Conservation (phyloP, 176 grass and related monocot genomes). For the Coix lacrymajobi region DNA sequence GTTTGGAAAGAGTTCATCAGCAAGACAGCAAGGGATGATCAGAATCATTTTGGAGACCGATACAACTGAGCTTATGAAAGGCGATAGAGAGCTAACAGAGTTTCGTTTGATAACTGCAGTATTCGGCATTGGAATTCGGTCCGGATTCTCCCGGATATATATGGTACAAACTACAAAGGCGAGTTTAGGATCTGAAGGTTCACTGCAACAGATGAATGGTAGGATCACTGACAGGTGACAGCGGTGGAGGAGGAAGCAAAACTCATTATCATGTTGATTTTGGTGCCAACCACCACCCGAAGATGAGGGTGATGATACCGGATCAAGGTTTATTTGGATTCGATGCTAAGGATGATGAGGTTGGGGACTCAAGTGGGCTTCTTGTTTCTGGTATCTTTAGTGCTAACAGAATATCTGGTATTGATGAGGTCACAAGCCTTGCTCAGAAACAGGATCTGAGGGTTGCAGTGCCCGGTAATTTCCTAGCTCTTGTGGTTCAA, state of each 20-base stretch:
- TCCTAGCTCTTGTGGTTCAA: slow-evolving; percentile 76
- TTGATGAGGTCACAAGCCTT: slow-evolving; percentile 28
- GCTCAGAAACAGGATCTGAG: slow-evolving; percentile 39
- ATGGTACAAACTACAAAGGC: slow-evolving; percentile 15
- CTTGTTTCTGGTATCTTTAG: slow-evolving; percentile 41
- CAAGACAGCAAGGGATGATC: too few species aligned
- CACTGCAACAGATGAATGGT: not conserved
- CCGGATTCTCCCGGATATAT: slow-evolving; percentile 38
- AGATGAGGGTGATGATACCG: slow-evolving; percentile 49
- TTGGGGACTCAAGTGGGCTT: slow-evolving; percentile 34
- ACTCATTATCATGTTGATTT: slow-evolving; percentile 33
- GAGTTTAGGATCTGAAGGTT: not conserved
- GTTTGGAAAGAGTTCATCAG: too few species aligned
- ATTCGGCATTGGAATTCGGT: too few species aligned
- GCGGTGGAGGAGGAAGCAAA: slow-evolving; percentile 13
- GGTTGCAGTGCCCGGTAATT: slow-evolving; percentile 61
- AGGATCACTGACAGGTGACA: not conserved
- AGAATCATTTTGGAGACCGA: too few species aligned
- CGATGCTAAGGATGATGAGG: slow-evolving; percentile 54
- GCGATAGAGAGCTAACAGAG: too few species aligned
- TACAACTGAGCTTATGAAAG: too few species aligned
- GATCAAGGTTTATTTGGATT: slow-evolving; percentile 56
- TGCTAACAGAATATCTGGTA: slow-evolving; percentile 17
- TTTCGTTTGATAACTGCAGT: too few species aligned
- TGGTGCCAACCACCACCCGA: slow-evolving; percentile 47